phyloP scores from a whole-genome alignment of 2,329 filamentous ascomycete species.

The Nigrospora oryzae region DNA sequence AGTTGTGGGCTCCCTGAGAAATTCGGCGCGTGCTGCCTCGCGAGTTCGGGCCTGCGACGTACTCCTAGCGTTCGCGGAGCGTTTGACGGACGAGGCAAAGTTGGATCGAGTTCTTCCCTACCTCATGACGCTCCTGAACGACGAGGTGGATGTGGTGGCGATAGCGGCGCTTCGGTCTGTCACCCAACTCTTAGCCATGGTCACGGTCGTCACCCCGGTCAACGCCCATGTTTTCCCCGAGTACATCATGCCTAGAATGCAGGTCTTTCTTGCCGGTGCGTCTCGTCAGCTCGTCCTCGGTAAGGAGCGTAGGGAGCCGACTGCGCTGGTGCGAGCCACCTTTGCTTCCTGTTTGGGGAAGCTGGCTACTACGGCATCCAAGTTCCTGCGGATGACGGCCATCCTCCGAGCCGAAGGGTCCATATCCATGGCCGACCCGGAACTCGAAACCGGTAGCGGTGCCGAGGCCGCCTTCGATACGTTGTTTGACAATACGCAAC shows the following conservation, averaged over 20 bases:
- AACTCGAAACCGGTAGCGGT: conserved; percentile 63
- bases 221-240: conserved; percentile 63
- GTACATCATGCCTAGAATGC: conserved; percentile 58
- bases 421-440: conserved; percentile 67
- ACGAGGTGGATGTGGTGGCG: conserved; percentile 76
- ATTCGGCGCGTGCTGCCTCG: conserved; percentile 81
- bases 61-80: conserved; percentile 82
- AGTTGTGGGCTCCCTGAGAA: conserved; percentile 80
- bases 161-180: conserved; percentile 79
- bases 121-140: conserved; percentile 71
- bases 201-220: conserved; percentile 76
- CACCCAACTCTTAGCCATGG: conserved; percentile 79
- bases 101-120: conserved; percentile 90
- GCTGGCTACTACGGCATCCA: conserved; percentile 74
- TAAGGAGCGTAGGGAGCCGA: conserved; percentile 40
- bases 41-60: conserved; percentile 86
- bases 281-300: conserved; percentile 22
- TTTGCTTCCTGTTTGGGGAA: conserved; percentile 91
- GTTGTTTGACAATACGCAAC: conserved; percentile 79
- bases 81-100: conserved; percentile 90
- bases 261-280: conserved; percentile 39
- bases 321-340: conserved; percentile 71
- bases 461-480: conserved; percentile 67
- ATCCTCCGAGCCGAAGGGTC: conserved; percentile 78
- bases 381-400: conserved; percentile 85